Percentiles rank a stretch among this genome's conserved stretches.
phyloP scores from a whole-genome alignment of 2,329 filamentous ascomycete species.

The Fusarium equiseti region DNA sequence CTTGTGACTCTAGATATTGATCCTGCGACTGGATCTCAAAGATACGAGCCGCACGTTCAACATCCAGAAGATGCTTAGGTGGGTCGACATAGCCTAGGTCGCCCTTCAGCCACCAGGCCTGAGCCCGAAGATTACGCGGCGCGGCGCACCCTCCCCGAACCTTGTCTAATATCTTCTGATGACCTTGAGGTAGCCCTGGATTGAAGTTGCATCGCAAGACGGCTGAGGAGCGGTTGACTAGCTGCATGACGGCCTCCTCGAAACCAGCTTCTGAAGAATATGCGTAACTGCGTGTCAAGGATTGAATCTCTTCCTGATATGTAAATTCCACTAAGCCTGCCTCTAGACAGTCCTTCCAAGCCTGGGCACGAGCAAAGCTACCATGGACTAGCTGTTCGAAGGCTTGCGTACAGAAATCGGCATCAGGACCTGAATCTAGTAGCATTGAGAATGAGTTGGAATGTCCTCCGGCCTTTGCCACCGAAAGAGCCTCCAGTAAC shows the following conservation, averaged over 20 bases:
- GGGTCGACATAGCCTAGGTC: too few relatives aligned
- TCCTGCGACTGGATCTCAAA: too few relatives aligned
- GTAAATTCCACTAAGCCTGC: fast-evolving
- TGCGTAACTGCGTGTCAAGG: neutral
- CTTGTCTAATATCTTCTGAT: neutral
- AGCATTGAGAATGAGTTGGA: neutral
- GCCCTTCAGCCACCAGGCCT: too few relatives aligned
- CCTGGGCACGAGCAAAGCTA: neutral
- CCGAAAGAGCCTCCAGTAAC: constrained; percentile 5
- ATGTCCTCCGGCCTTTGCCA: neutral
- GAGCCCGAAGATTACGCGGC: too few relatives aligned
- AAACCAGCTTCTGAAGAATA: neutral
- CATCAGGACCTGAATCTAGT: neutral
- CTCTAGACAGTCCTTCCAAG: neutral
- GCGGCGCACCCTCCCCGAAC: too few relatives aligned
- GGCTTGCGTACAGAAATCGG: neutral
- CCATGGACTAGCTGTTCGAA: neutral
- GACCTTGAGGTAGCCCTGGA: neutral
- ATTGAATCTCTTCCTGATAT: fast-evolving
- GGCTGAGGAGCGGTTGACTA: neutral
- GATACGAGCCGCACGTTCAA: too few relatives aligned
- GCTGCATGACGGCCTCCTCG: neutral
- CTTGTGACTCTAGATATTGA: too few relatives aligned
- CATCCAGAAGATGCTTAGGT: too few relatives aligned
- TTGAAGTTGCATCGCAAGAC: neutral